These are phyloP conservation scores for Trichoderma polysporum DNA, from an alignment of 2,329 filamentous ascomycete species.

Conservation along the genomic window DNA sequence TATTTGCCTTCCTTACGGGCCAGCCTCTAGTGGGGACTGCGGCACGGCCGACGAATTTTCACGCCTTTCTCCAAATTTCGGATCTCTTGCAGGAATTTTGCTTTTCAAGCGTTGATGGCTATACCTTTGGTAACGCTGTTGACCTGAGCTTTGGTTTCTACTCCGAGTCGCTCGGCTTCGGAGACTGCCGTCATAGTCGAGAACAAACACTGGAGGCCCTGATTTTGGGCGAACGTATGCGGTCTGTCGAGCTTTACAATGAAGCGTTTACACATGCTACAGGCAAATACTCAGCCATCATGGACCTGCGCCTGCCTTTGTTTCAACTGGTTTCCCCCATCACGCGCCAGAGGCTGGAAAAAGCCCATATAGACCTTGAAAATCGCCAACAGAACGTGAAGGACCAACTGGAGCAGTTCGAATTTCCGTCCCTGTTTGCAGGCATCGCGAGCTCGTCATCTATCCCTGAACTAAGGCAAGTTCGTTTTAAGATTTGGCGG, in stretches of 20 bases:
- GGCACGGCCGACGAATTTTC: constrained; percentile 51
- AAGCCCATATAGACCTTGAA: constrained; percentile 76
- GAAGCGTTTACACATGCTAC: constrained; percentile 90
- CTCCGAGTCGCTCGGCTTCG: constrained; percentile 72
- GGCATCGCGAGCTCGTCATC: constrained; percentile 85
- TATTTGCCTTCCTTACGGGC: constrained; percentile 65
- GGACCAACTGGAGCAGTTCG: constrained; percentile 76
- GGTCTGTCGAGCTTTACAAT: constrained; percentile 77
- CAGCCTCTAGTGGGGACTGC: constrained; percentile 62
- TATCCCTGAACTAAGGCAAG: constrained; percentile 69
- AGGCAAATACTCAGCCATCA: constrained; percentile 77
- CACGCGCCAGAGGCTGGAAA: constrained; percentile 77
- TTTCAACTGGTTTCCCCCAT: constrained; percentile 67
- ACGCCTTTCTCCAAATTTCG: constrained; percentile 55
- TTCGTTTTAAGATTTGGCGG: constrained; percentile 85
- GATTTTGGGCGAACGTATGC: constrained; percentile 85
- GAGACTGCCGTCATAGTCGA: constrained; percentile 76
- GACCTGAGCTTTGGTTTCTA: constrained; percentile 70
- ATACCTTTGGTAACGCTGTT: constrained; percentile 59
- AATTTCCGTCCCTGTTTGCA: constrained; percentile 86
- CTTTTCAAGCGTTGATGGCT: constrained; percentile 56
- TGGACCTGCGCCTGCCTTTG: constrained; percentile 64
- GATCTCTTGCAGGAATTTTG: constrained; percentile 56
- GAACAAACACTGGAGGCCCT: constrained; percentile 89
- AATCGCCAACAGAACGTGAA: constrained; percentile 70